Evolutionary conservation across 495 filamentous ascomycete species (phyloP), one percentile per base, ranked within the genome.

Genomic region (Thermothielavioides terrestris): DNA sequence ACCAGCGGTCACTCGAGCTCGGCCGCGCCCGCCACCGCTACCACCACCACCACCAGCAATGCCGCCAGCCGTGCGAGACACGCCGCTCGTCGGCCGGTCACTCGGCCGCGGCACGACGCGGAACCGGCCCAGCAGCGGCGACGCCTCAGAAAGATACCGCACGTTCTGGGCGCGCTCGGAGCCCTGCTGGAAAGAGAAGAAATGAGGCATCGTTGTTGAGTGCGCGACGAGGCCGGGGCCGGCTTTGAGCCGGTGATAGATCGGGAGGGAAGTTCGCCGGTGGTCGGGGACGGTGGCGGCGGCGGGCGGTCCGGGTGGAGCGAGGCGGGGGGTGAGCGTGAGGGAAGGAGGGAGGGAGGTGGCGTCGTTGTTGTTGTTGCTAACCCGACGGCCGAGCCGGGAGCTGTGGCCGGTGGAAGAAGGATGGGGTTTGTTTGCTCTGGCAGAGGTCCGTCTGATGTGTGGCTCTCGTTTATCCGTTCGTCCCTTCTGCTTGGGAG

Each of bases 141-240:
- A 73, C 7, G 72, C 58, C 59, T 71, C 68, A 45, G 64, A 56
- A 25, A 53, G 58, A 50, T 60, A 66, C 0, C 60, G 64, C 45
- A 56, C 58, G 46, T 68, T 68, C 46, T 63, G 67, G 28, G 65
- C 69, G 39, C 65, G 68, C 61, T 79, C 77, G 51, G 68, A 71
- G 50, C 78, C 80, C 49, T 77, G 78, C 50, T 80, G 76, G 59
- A 83, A 83, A 59, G 72, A 70, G 65, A 82, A 82, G 69, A 82
- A 80, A 27, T 71, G 65, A 43, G 77, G 77, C 75, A 80, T 49
- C 18, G 50, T 17, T 1, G n/a, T n/a, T n/a, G n/a, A n/a, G n/a
- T n/a, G n/a, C n/a, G n/a, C n/a, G n/a, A n/a, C n/a, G 60, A 35
- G 10, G 41, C 25, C 4, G 36, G 14, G n/a, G 34, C 5, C 10